Base-by-base conservation (phyloP, 371 early-diverging fungal species). In the Syncephalis fuscata region DNA sequence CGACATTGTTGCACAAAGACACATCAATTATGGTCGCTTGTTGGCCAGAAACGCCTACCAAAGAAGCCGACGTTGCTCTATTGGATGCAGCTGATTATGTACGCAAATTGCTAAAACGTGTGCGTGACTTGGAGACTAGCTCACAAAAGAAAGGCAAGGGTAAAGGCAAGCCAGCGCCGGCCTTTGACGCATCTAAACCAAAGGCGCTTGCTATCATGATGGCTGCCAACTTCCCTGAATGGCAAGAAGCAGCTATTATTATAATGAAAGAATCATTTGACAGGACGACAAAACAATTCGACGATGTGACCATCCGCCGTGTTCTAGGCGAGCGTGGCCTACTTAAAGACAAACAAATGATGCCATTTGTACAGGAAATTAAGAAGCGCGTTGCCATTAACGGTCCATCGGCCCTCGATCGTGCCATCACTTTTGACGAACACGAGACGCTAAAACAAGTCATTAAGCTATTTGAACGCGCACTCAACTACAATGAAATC, bases 321-420 rank as follows among this genome's bases (percentile, higher is more conserved):
- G 63, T 71, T 21, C 64, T 93, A 50, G 73, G 70, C 41, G 65
- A 70, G 45, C 67, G 67, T 54, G 89, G 85, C 27, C 55, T 93
- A 60, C 67, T 82, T 58, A 88, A 85, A 73, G 84, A 94, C 67
- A 94, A 92, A 72, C 80, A 81, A 61, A 76, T 77, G 22, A 92
- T 92, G 89, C 92, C 94, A 19, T 96, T 93, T 63, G 74, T 90
- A 21, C 76, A 82, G 53, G 79, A 83, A 42, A 52, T 76, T 56
- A 67, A 83, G 82, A 87, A 82, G 64, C 62, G 67, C 44, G 80
- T 88, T 19, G 70, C 67, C 27, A 67, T 61, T 24, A 54, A 58
- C 5, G 92, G 94, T 1, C 59, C 74, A 1, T 49, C 62, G 2
- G 93, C 82, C 1, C 86, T 97, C 50, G 73, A 88, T 56, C 82